Conservation (phyloP, 2,329 filamentous ascomycete genomes). For the Lachnellula hyalina region DNA sequence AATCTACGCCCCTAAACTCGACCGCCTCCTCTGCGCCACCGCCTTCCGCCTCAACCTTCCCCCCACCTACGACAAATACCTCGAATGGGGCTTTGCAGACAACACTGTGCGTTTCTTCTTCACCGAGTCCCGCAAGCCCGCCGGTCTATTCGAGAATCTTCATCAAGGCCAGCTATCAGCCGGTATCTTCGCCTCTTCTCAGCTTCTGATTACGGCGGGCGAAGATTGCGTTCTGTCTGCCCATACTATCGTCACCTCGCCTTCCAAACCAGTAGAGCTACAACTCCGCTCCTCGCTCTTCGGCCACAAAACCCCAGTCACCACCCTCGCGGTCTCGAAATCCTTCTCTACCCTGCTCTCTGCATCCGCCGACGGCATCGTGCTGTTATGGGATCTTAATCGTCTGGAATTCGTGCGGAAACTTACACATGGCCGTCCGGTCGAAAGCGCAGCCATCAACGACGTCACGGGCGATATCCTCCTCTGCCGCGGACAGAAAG, state of each 20-base stretch:
- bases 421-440: conserved; percentile 52
- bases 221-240: conserved; percentile 88
- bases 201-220: conserved; percentile 85
- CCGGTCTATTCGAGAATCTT: conserved; percentile 88
- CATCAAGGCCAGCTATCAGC: conserved; percentile 86
- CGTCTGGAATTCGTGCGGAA: conserved; percentile 78
- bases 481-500: conserved; percentile 69
- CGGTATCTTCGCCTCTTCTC: conserved; percentile 80
- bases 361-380: conserved; percentile 72
- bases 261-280: conserved; percentile 69
- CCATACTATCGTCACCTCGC: conserved; percentile 63
- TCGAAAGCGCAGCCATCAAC: conserved; percentile 79
- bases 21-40: conserved; percentile 77
- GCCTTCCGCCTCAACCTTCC: conserved; percentile 84
- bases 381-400: conserved; percentile 93
- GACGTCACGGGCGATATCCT: conserved; percentile 87
- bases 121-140: conserved; percentile 72
- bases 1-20: conserved; percentile 70
- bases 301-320: conserved; percentile 81
- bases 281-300: conserved; percentile 76
- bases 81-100: conserved; percentile 96
- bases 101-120: conserved; percentile 88
- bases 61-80: conserved; percentile 79
- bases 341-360: conserved; percentile 86
- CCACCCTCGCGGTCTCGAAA: conserved; percentile 75